Evolutionary conservation across 352 stramenopile genomes (phyloP), one percentile per base, ranked within the genome.

Genomic region (Phytophthora idaei): DNA sequence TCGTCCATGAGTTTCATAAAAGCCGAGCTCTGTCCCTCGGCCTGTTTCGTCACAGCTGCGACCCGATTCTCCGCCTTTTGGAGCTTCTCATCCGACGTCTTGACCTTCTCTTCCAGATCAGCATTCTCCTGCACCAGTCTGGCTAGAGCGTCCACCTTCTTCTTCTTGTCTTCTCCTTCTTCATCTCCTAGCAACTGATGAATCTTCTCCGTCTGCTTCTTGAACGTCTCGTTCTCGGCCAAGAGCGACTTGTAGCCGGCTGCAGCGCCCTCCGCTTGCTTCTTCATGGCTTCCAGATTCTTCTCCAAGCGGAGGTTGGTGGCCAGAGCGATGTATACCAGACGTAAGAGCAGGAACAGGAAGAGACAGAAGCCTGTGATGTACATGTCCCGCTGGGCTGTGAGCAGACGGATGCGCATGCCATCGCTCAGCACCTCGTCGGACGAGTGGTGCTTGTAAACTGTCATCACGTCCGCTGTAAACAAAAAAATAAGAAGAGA

Each of bases 1-100:
- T 93, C 87, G 61, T 95, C 85, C 72, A 93, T 75, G 14, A 95
- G 78, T 69, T 93, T 90, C 82, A 89, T 90, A 65, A 88, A 95
- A 15, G 83, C 85, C 4, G 82, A 62, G 65, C 84, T 93, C 57
- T 95, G 87, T 47, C 76, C 71, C 49, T 93, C 84, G 1, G 87
- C 81, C 62, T 93, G 85, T 57, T 95, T 95, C 57, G 89, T 90
- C 57, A 95, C 79, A 2, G 53, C 62, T 1, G 76, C 75, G 8
- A 93, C 63, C 49, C 83, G 71, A 42, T 65, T 67, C 41, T 91
- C 79, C 0, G 80, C 76, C 51, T 69, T 67, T 61, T 80, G 71
- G 5, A 90, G 53, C 46, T 86, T 75, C 36, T 87, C 77, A 4
- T 41, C 61, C 7, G 62, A 58, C 0, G 28, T 37, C 44, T 76